Percentiles rank a stretch among this genome's conserved stretches.
Conservation (phyloP, 208 protist genomes). For the Acanthamoeba healyi region DNA sequence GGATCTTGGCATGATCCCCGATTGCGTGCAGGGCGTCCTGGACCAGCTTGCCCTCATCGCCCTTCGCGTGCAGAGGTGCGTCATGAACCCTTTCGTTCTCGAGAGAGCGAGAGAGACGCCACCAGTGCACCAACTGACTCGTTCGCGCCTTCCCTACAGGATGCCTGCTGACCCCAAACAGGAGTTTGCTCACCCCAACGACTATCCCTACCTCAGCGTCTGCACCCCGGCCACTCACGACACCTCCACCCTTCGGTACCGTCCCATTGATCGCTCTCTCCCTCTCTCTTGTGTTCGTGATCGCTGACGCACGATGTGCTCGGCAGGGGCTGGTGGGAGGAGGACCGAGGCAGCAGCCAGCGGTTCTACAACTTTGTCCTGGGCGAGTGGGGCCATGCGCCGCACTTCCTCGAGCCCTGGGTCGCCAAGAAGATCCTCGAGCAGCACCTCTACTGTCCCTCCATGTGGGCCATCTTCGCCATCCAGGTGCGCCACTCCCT, state of each 20-base stretch:
- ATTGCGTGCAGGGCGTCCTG: constrained; percentile 86
- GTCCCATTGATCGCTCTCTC: neutral
- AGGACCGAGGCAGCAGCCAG: constrained; percentile 78
- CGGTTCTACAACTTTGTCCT: constrained; percentile 82
- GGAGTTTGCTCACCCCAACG: constrained; percentile 78
- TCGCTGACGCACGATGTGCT: neutral
- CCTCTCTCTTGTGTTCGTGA: neutral
- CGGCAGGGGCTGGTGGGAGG: constrained; percentile 84
- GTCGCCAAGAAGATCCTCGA: constrained; percentile 77
- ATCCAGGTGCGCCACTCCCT: constrained; percentile 65
- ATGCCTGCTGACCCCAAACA: constrained; percentile 85
- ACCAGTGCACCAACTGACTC: too few relatives aligned
- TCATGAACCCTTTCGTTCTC: neutral
- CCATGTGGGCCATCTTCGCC: constrained; percentile 84
- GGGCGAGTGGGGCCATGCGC: constrained; percentile 80
- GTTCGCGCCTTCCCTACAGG: constrained; percentile 14
- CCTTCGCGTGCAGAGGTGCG: constrained; percentile 88
- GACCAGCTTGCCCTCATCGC: constrained; percentile 86
- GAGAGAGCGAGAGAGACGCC: too few relatives aligned
- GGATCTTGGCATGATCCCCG: constrained; percentile 90
- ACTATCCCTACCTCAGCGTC: constrained; percentile 82
- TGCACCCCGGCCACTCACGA: constrained; percentile 83
- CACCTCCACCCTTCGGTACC: constrained; percentile 78
- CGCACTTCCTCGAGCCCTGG: constrained; percentile 81
- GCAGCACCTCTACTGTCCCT: constrained; percentile 81